phyloP scores from a whole-genome alignment of 805 yeast genomes.

The Candida pseudoglaebosa region DNA sequence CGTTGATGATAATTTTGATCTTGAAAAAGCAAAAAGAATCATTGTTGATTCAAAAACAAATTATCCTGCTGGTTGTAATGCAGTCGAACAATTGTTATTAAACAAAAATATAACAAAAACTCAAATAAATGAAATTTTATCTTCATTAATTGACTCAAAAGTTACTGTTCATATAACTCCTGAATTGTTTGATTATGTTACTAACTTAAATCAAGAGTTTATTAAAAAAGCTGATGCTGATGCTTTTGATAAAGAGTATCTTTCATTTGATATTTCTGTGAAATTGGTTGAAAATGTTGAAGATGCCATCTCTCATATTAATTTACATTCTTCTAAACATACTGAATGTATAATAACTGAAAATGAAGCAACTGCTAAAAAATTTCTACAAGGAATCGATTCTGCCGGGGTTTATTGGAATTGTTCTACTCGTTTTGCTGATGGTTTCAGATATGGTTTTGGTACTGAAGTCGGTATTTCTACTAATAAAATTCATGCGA shows the following conservation, averaged over 20 bases:
- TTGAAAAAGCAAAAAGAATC: constrained; percentile 71
- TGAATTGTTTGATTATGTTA: constrained; percentile 37
- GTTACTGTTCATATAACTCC: constrained; percentile 70
- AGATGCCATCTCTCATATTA: constrained; percentile 83
- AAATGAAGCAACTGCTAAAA: constrained; percentile 63
- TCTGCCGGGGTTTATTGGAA: constrained; percentile 98
- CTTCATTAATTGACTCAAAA: constrained; percentile 52
- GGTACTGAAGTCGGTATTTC: constrained; percentile 99
- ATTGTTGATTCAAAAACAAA: constrained; percentile 87
- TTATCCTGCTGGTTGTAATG: constrained; percentile 99
- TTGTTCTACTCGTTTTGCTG: constrained; percentile 95
- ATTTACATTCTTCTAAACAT: constrained; percentile 90
- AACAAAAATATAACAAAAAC: constrained; percentile 39
- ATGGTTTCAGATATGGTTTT: constrained; percentile 97
- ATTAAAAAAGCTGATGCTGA: constrained; percentile 51
- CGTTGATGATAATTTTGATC: constrained; percentile 72
- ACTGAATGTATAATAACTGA: constrained; percentile 91
- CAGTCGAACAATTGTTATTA: constrained; percentile 81
- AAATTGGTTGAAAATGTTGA: constrained; percentile 53
- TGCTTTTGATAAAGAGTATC: constrained; percentile 80
- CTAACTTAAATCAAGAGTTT: constrained; percentile 18
- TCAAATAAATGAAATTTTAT: constrained; percentile 21
- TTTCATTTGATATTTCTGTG: constrained; percentile 80
- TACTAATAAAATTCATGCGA: constrained; percentile 93
- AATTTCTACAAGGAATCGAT: constrained; percentile 80